phyloP scores from a whole-genome alignment of 2,329 filamentous ascomycete species.

The Talaromyces sp. region DNA sequence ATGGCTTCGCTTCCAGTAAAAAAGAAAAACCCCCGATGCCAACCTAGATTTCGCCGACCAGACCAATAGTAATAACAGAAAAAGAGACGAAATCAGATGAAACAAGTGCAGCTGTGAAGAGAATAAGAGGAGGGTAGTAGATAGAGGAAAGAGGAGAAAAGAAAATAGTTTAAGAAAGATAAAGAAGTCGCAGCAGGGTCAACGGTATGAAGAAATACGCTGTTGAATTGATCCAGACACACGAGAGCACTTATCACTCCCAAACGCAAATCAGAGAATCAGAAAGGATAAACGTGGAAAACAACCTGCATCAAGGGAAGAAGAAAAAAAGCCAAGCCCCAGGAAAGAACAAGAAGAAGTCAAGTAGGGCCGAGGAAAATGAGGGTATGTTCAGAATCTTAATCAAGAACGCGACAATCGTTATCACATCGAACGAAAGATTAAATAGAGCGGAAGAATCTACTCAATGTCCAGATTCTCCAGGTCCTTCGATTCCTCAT shows the following conservation, averaged over 20 bases:
- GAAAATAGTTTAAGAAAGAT: neutral
- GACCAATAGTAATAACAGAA: conserved; percentile 32
- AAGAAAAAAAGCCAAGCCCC: neutral
- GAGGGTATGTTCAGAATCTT: conserved; percentile 32
- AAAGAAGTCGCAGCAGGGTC: neutral
- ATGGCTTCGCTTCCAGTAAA: conserved; percentile 20
- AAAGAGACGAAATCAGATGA: conserved; percentile 22
- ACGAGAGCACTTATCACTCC: neutral
- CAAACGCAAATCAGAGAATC: neutral
- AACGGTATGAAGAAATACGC: neutral
- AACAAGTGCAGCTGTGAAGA: conserved; percentile 6
- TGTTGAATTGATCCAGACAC: neutral
- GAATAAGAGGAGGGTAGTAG: conserved; percentile 16
- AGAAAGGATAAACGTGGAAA: neutral
- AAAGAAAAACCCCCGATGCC: conserved; percentile 27
- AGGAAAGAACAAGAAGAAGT: neutral
- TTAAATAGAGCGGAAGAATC: conserved; percentile 7
- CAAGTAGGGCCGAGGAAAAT: conserved; percentile 18
- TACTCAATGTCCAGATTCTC: conserved; percentile 42
- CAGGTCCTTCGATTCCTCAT: conserved; percentile 47
- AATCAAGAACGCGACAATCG: conserved; percentile 23
- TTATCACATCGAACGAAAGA: conserved; percentile 29
- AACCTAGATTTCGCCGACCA: conserved; percentile 36
- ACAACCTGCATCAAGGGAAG: neutral
- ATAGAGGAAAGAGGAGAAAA: conserved; percentile 4